phyloP scores from a whole-genome alignment of 1,284 basidiomycete species.

The Heterobasidion annosum region DNA sequence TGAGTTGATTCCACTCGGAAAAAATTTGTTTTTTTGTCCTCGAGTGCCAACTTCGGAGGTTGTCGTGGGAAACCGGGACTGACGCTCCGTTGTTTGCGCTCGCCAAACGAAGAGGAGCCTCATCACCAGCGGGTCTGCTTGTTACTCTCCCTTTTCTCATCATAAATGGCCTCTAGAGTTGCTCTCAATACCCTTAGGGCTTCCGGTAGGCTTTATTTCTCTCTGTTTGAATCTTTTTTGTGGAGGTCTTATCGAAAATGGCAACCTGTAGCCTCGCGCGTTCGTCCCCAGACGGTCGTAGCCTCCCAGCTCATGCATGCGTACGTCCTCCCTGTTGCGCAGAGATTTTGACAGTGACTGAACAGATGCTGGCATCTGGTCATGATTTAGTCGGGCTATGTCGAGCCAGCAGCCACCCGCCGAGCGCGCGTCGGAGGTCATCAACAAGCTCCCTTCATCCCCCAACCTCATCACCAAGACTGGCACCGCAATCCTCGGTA shows the following conservation, averaged over 20 bases:
- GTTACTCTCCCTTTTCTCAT: constrained; percentile 1
- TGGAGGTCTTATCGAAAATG: not conserved
- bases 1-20: too few species aligned
- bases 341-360: not conserved
- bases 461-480: constrained; percentile 90
- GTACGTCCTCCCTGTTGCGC: constrained; percentile 32
- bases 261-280: constrained; percentile 21
- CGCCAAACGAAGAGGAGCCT: constrained; percentile 2
- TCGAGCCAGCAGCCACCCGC: constrained; percentile 67
- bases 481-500: constrained; percentile 85
- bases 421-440: constrained; percentile 84
- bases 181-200: constrained; percentile 55
- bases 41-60: not conserved
- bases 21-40: too few species aligned
- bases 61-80: constrained; percentile 1
- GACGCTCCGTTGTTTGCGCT: constrained; percentile 1
- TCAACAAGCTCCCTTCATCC: constrained; percentile 89
- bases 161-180: constrained; percentile 62
- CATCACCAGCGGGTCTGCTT: constrained; percentile 3
- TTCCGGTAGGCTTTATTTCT: constrained; percentile 33
- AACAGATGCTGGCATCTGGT: not conserved
- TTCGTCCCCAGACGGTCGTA: constrained; percentile 49
- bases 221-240: not conserved
- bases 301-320: constrained; percentile 42
- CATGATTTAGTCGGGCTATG: constrained; percentile 50